Conservation (phyloP, 2,329 filamentous ascomycete genomes). For the Trichoderma harzianum region DNA sequence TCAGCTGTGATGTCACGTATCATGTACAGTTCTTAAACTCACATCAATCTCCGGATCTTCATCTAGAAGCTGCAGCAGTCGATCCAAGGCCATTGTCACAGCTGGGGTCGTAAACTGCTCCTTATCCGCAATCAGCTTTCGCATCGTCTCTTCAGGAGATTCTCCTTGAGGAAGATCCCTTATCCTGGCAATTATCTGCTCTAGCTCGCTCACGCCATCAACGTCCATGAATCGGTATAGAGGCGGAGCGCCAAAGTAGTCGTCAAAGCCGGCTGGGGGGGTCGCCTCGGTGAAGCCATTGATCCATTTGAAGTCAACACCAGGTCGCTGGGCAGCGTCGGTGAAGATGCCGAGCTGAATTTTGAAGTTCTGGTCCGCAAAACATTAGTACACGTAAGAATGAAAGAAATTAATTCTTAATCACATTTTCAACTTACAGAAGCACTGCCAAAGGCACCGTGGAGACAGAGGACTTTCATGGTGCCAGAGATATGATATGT, state of each 20-base stretch:
- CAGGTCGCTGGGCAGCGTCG: conserved; percentile 21
- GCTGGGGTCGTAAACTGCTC: conserved; percentile 21
- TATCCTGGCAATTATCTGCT: conserved; percentile 49
- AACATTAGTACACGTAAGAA: neutral
- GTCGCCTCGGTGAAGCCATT: conserved; percentile 48
- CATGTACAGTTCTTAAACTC: neutral
- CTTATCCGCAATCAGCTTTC: conserved; percentile 42
- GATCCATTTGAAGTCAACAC: conserved; percentile 45
- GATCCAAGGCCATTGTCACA: conserved; percentile 21
- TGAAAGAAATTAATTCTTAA: neutral
- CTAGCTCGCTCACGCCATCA: conserved; percentile 40
- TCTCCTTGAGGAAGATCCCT: conserved; percentile 52
- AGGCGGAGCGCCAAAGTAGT: conserved; percentile 55
- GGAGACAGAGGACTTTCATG: conserved; percentile 57
- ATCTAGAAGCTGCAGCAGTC: conserved; percentile 44
- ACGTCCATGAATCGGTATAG: conserved; percentile 54
- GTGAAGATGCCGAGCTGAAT: conserved; percentile 45
- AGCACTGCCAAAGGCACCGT: conserved; percentile 56
- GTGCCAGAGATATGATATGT: neutral
- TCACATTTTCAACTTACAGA: conserved; percentile 24
- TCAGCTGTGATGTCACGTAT: neutral
- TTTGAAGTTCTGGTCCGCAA: conserved; percentile 47
- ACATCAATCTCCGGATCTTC: conserved; percentile 35
- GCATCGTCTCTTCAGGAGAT: conserved; percentile 54
- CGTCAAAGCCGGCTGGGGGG: conserved; percentile 52